Evolutionary conservation across 2,329 filamentous ascomycete genomes (phyloP).

Genomic region (Claviceps humidiphila): DNA sequence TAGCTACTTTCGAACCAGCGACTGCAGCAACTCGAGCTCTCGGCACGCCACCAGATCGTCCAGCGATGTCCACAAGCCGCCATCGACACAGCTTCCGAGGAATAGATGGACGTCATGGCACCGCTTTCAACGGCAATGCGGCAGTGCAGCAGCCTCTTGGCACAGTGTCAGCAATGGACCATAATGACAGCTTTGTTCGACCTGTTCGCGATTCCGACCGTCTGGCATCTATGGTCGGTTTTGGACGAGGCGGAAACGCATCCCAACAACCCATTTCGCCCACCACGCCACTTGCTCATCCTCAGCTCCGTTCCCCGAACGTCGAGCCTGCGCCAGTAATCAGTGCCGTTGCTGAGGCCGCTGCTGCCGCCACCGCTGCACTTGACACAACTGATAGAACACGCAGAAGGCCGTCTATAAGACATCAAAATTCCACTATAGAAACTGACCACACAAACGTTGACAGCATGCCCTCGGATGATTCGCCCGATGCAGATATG

Average conservation of each 20-base stretch:
- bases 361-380: slow-evolving; percentile 21
- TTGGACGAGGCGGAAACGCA: slow-evolving; percentile 52
- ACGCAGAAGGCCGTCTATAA: slow-evolving; percentile 68
- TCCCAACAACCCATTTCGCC: slow-evolving; percentile 94
- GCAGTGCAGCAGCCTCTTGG: slow-evolving; percentile 52
- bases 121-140: slow-evolving; percentile 35
- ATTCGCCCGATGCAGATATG: slow-evolving; percentile 63
- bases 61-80: slow-evolving; percentile 20
- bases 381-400: slow-evolving; percentile 37
- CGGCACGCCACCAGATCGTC: slow-evolving; percentile 9
- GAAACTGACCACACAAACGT: slow-evolving; percentile 78
- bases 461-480: slow-evolving; percentile 71
- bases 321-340: slow-evolving; percentile 32
- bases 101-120: slow-evolving; percentile 36
- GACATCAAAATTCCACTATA: slow-evolving; percentile 81
- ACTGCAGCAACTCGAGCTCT: slow-evolving; percentile 8
- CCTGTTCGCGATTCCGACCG: slow-evolving; percentile 73
- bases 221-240: slow-evolving; percentile 66
- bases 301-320: slow-evolving; percentile 43
- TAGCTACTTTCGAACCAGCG: slow-evolving; percentile 13
- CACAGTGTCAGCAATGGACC: slow-evolving; percentile 54
- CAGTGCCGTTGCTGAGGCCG: slow-evolving; percentile 34
- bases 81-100: slow-evolving; percentile 38
- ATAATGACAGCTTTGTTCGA: slow-evolving; percentile 60
- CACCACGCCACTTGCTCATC: slow-evolving; percentile 64